Evolutionary conservation across 441 rosid genomes (phyloP).

Genomic region (Jatropha podagrica): DNA sequence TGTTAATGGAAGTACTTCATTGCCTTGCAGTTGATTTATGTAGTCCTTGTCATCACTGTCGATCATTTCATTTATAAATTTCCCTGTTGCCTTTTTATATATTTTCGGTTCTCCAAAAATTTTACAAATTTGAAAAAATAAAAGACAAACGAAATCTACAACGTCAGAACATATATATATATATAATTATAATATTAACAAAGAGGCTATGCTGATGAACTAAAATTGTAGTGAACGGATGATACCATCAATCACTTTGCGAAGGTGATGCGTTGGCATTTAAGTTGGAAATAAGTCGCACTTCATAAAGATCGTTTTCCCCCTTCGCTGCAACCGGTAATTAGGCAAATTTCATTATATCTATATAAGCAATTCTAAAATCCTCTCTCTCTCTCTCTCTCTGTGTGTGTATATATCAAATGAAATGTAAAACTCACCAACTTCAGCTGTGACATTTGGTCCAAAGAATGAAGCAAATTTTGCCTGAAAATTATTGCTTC

Average conservation of each 20-base stretch:
- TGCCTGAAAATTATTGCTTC: constrained; percentile 44
- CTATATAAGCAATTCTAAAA: neutral
- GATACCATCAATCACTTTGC: constrained; percentile 27
- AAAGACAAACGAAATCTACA: constrained; percentile 10
- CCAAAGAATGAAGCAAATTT: constrained; percentile 94
- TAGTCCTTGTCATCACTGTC: neutral
- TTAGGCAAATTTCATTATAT: neutral
- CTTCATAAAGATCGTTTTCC: constrained; percentile 68
- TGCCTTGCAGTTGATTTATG: neutral
- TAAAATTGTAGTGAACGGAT: constrained; percentile 16
- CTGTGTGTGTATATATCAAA: neutral
- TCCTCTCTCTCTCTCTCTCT: neutral
- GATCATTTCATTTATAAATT: neutral
- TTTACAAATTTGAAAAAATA: neutral
- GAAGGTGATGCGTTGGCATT: constrained; percentile 43
- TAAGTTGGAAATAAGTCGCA: constrained; percentile 63
- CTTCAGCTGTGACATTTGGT: constrained; percentile 79
- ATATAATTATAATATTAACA: constrained; percentile 2
- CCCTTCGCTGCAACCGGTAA: constrained; percentile 54
- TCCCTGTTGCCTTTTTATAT: neutral
- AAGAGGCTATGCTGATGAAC: neutral
- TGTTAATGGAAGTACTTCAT: neutral
- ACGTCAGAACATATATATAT: constrained; percentile 16
- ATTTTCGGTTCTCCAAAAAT: neutral
- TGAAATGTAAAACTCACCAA: constrained; percentile 47